Evolutionary conservation across 2,329 filamentous ascomycete genomes (phyloP).

Genomic region (Talaromyces atroroseus): DNA sequence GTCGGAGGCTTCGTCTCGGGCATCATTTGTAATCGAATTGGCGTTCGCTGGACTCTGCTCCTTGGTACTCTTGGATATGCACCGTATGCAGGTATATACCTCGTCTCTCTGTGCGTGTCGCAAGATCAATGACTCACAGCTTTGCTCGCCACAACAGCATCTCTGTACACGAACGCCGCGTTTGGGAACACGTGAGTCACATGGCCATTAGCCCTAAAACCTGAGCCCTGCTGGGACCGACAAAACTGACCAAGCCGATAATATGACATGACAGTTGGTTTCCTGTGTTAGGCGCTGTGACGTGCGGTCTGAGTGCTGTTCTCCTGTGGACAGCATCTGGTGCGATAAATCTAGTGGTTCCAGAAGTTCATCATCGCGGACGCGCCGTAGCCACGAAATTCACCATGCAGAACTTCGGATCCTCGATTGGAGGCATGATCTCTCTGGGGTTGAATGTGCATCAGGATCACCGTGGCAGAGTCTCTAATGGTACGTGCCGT

Average conservation of each 20-base stretch:
- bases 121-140: neutral
- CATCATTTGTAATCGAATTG: conserved; percentile 8
- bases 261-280: conserved; percentile 3
- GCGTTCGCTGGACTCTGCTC: neutral
- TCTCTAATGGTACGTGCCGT: neutral
- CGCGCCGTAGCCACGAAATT: conserved; percentile 6
- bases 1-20: conserved; percentile 1
- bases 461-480: neutral
- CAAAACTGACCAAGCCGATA: neutral
- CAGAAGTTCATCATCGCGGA: conserved; percentile 1
- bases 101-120: neutral
- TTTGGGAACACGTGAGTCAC: conserved; percentile 4
- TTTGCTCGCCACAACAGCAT: neutral
- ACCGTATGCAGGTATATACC: conserved; percentile 4
- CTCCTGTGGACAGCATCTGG: conserved; percentile 6
- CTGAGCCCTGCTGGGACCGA: too few relatives aligned
- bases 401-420: neutral
- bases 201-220: neutral
- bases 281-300: neutral
- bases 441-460: neutral
- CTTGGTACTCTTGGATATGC: conserved; percentile 5
- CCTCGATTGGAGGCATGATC: conserved; percentile 1
- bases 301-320: neutral
- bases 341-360: conserved; percentile 3
- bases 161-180: conserved; percentile 3